Base-by-base conservation (phyloP, 176 grass and related monocot genomes). In the Olyra latifolia region DNA sequence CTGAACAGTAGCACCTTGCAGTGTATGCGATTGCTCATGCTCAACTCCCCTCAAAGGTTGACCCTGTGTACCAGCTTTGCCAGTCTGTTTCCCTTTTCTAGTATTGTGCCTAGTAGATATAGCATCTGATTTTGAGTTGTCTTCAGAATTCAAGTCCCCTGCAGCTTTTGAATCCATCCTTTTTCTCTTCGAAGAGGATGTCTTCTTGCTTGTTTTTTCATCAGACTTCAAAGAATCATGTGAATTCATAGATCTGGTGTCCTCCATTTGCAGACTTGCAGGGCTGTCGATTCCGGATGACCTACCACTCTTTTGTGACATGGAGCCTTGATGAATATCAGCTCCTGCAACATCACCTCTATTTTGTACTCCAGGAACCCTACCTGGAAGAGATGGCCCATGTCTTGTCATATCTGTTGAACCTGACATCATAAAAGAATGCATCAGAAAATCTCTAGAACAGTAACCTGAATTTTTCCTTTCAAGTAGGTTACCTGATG, bases 201-300 rank as follows among this genome's bases (percentile, higher is more conserved):
- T 90, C 68, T 92, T 91, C 82, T 93, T 95, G 59, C 82, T 92
- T 83, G 86, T 89, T 79, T 93, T 91, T 77, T 89, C 89, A 85
- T 98, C 96, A 2, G 90, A 93, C 89, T 89, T 99, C 58, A 89
- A 79, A 87, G 82, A 91, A 75, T 99, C 96, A 46, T 93, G 91
- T 78, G 96, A 99, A 75, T 95, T 92, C 83, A 92, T 86, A 81
- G 96, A 95, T 75, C 86, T 95, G 22, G 85, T 91, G 52, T 99
- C 96, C 85, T 97, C 95, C 75, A 88, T 90, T 67, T 86, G 92
- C 77, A 94, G 32, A 69, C 89, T 94, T 64, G 87, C 89, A 62
- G 92, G 92, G 79, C 89, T 91, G 82, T 87, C 92, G 15, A 89
- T 66, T 60, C 90, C 89, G 71, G 89, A 94, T 65, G 92, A 91